A percentile compares a stretch with the other conserved stretches of the same genome.
Conservation (phyloP, 306 rosid species). For the Oemleria cerasiformis region DNA sequence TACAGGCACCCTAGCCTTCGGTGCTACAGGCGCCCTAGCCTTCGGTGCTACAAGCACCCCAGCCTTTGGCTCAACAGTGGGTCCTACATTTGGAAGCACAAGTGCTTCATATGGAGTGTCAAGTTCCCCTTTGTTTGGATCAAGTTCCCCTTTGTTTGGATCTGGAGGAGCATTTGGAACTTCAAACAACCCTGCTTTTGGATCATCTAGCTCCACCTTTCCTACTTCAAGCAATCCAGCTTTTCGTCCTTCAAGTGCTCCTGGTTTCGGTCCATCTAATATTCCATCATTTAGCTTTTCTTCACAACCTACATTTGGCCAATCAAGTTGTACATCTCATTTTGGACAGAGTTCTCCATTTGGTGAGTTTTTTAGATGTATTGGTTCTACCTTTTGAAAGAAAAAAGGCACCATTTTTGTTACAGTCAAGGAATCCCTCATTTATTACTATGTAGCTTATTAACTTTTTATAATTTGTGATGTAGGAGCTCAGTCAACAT, state of each 20-base stretch:
- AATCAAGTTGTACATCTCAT: constrained; percentile 55
- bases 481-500: constrained; percentile 65
- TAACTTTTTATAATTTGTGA: too few relatives aligned
- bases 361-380: constrained; percentile 48
- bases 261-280: constrained; percentile 75
- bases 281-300: constrained; percentile 57
- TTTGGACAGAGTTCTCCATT: constrained; percentile 76
- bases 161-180: constrained; percentile 68
- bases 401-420: too few relatives aligned
- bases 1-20: constrained; percentile 46
- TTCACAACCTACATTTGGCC: constrained; percentile 59
- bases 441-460: background rate
- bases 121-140: too few relatives aligned
- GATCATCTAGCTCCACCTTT: constrained; percentile 34
- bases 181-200: constrained; percentile 44
- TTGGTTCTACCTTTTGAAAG: background rate
- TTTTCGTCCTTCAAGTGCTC: constrained; percentile 36
- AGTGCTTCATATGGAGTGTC: constrained; percentile 55
- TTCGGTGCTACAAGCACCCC: constrained; percentile 41
- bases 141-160: too few relatives aligned
- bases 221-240: constrained; percentile 42
- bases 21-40: constrained; percentile 37
- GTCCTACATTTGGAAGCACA: constrained; percentile 62
- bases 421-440: background rate
- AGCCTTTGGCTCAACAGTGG: too few relatives aligned